These are phyloP conservation scores for Daldinia grandis DNA, from an alignment of 495 filamentous ascomycete species.

Conservation along the genomic window DNA sequence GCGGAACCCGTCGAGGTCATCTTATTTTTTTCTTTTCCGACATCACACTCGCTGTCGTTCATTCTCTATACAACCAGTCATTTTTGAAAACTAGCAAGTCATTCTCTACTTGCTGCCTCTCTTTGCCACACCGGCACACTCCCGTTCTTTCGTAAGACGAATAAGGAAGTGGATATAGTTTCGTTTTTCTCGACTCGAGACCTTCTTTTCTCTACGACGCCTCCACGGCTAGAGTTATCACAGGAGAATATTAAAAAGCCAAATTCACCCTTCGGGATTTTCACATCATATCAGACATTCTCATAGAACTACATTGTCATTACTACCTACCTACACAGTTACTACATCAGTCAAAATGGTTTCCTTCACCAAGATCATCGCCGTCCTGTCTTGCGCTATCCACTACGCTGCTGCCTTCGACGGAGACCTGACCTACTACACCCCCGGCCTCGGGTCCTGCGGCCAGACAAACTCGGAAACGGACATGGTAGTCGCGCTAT, in stretches of 20 bases:
- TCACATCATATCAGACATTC: background rate
- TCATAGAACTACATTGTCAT: background rate
- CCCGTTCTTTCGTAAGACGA: background rate
- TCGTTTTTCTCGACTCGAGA: background rate
- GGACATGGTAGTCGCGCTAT: conserved; percentile 52
- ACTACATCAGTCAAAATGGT: background rate
- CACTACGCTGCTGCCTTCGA: conserved; percentile 30
- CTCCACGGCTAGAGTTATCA: background rate
- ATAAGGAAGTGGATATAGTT: background rate
- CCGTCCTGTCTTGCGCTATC: conserved; percentile 15
- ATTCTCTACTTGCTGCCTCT: conserved; percentile 20
- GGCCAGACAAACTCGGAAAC: conserved; percentile 49
- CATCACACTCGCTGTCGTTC: conserved; percentile 19
- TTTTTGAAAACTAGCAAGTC: conserved; percentile 20
- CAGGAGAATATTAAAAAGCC: background rate
- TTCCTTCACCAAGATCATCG: conserved; percentile 26
- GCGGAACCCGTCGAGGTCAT: background rate
- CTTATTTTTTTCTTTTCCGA: background rate
- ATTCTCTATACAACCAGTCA: conserved; percentile 16
- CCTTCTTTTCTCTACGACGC: background rate
- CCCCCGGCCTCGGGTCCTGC: conserved; percentile 54
- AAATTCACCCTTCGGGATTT: background rate
- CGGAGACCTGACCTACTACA: conserved; percentile 56
- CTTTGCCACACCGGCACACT: background rate
- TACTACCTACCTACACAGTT: too few species aligned